Evolutionary conservation across 202 grass and related monocot species (phyloP).

Genomic region (Musa balbisiana): DNA sequence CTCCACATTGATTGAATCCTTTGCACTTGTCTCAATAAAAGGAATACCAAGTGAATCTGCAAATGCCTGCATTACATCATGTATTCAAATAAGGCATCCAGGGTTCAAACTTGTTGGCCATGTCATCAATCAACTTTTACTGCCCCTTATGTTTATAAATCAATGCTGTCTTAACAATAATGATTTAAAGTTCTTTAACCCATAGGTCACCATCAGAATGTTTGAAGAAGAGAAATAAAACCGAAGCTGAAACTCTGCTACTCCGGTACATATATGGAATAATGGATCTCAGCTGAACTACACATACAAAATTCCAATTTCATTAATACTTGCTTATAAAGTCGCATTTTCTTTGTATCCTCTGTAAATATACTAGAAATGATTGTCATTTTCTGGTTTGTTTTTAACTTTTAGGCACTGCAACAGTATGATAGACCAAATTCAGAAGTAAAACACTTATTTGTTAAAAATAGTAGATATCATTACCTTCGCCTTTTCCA

Average conservation of each 20-base stretch:
- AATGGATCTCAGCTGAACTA: not conserved
- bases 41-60: conserved; percentile 75
- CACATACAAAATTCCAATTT: not conserved
- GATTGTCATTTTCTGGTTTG: too few species aligned
- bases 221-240: too few species aligned
- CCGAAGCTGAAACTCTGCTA: not conserved
- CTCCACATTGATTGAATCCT: conserved; percentile 95
- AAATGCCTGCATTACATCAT: conserved; percentile 57
- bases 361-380: too few species aligned
- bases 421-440: not conserved
- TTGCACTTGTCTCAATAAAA: conserved; percentile 96
- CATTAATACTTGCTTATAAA: not conserved
- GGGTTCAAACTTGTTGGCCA: not conserved
- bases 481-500: conserved; percentile 74
- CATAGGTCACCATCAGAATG: too few species aligned
- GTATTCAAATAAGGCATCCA: conserved; percentile 1
- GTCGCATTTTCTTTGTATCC: too few species aligned
- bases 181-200: too few species aligned
- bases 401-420: not conserved
- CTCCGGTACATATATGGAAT: not conserved
- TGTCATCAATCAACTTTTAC: not conserved
- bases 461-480: not conserved
- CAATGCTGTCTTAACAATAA: not conserved
- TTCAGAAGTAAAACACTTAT: not conserved
- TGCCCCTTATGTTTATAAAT: not conserved